Evolutionary conservation across 192 early-diverging fungal species (phyloP).

Genomic region (Neocallimastix lanati): DNA sequence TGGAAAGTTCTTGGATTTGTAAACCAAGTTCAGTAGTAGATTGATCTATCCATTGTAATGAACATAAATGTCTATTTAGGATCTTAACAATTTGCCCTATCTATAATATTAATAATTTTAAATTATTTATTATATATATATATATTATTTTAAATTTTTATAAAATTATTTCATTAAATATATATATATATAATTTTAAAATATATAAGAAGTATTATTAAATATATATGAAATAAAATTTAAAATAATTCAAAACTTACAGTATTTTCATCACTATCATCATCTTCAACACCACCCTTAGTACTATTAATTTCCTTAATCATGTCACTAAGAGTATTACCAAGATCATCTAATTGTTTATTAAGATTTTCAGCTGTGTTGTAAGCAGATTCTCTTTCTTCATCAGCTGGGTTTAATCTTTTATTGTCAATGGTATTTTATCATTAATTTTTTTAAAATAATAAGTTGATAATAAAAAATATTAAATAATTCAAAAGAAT

Average conservation of each 20-base stretch:
- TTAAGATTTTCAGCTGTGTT: constrained; percentile 68
- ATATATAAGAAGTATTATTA: constrained; percentile 4
- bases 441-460: neutral
- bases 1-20: neutral
- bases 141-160: neutral
- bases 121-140: neutral
- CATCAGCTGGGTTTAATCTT: constrained; percentile 33
- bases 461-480: neutral
- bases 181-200: constrained; percentile 15
- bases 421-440: neutral
- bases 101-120: neutral
- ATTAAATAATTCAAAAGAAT: neutral
- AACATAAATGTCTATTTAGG: constrained; percentile 74
- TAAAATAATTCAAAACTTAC: constrained; percentile 7
- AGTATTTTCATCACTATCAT: constrained; percentile 14
- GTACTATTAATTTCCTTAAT: constrained; percentile 73
- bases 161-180: too few species aligned
- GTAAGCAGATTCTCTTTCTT: constrained; percentile 73
- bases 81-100: constrained; percentile 69
- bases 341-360: constrained; percentile 73
- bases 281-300: constrained; percentile 12
- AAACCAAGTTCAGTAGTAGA: constrained; percentile 24
- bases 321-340: constrained; percentile 51
- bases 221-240: constrained; percentile 7
- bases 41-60: constrained; percentile 82